These are phyloP conservation scores for Theileria parva DNA, from an alignment of 169 alveolate species.

Conservation along the genomic window DNA sequence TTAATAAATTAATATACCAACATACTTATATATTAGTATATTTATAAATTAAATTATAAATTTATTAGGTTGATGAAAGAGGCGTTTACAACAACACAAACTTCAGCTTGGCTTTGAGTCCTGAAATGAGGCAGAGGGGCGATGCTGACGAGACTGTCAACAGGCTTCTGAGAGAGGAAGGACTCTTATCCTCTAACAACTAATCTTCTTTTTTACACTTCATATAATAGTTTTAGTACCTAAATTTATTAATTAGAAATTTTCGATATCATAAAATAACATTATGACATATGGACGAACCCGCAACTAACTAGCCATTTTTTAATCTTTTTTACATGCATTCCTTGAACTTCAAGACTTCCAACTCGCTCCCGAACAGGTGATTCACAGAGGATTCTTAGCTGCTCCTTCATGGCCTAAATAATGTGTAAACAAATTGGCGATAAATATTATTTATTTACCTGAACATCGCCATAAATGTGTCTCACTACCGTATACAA, in stretches of 20 bases:
- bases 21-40: slow-evolving; percentile 29
- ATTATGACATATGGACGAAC: slow-evolving; percentile 21
- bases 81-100: slow-evolving; percentile 85
- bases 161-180: slow-evolving; percentile 88
- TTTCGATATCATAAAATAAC: not conserved
- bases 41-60: slow-evolving; percentile 67
- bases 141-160: slow-evolving; percentile 91
- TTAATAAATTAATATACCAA: too few relatives aligned
- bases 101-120: slow-evolving; percentile 87
- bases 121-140: slow-evolving; percentile 89
- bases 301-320: slow-evolving; percentile 78
- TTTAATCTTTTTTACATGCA: slow-evolving; percentile 75
- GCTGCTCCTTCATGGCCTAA: slow-evolving; percentile 76
- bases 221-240: slow-evolving; percentile 1
- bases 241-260: not conserved
- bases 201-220: slow-evolving; percentile 27
- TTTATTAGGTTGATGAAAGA: slow-evolving; percentile 81
- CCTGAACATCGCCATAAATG: slow-evolving; percentile 80
- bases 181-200: slow-evolving; percentile 80
- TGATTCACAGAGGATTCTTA: slow-evolving; percentile 74
- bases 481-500: slow-evolving; percentile 80
- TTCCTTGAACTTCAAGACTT: slow-evolving; percentile 76
- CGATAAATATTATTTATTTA: not conserved
- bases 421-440: not conserved
- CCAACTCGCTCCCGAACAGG: slow-evolving; percentile 78